Evolutionary conservation across 179 eudicot species (phyloP).

Genomic region (Camellia oleifera): DNA sequence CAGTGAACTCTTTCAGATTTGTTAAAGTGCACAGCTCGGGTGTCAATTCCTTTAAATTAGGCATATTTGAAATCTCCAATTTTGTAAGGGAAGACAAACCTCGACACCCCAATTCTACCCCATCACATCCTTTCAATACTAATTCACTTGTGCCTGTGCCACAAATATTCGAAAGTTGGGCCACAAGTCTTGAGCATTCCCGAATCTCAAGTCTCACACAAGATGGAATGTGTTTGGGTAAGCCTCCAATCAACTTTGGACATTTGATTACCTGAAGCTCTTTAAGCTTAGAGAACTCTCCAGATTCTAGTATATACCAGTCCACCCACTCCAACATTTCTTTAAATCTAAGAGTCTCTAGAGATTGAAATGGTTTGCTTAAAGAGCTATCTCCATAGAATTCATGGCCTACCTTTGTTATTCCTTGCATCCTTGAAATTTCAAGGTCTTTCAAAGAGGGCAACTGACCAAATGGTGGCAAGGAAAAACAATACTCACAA

Average conservation of each 20-base stretch:
- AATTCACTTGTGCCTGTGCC: no score
- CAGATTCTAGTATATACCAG: background rate
- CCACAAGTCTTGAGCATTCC: background rate
- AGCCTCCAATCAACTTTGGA: constrained; percentile 17
- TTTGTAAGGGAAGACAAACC: no score
- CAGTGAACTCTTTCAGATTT: no score
- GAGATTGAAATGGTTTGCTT: background rate
- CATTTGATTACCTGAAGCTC: constrained; percentile 16
- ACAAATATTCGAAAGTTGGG: background rate
- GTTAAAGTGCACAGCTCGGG: no score
- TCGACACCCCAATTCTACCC: no score
- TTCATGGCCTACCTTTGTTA: background rate
- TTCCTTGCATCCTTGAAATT: background rate
- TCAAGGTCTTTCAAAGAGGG: background rate
- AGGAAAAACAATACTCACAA: background rate
- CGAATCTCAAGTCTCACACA: background rate
- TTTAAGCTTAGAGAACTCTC: constrained; percentile 20
- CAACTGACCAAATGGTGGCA: constrained; percentile 17
- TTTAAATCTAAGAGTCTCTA: background rate
- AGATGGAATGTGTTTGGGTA: constrained; percentile 17
- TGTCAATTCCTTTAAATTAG: no score
- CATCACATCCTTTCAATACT: no score
- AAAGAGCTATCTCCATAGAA: constrained; percentile 10
- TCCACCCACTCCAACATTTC: background rate
- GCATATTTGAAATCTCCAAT: no score